These are phyloP conservation scores for Backusella mclennaniae DNA, from an alignment of 192 early-diverging fungal genomes.

Conservation along the genomic window DNA sequence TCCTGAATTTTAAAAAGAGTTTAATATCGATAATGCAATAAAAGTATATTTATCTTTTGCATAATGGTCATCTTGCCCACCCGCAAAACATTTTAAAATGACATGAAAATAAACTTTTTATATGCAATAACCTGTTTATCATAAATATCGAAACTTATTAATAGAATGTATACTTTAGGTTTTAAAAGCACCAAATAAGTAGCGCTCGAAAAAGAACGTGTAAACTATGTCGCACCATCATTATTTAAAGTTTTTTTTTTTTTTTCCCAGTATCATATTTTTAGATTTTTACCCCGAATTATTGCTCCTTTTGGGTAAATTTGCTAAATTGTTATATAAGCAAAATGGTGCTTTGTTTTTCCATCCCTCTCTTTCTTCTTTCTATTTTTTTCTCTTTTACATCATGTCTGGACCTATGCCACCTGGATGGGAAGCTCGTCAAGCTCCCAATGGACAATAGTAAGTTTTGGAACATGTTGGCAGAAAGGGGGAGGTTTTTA, in stretches of 20 bases:
- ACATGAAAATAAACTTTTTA: background rate
- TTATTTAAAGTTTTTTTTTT: background rate
- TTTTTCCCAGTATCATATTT: conserved; percentile 4
- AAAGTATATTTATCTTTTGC: too few relatives aligned
- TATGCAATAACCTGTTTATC: background rate
- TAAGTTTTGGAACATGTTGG: background rate
- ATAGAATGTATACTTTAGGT: background rate
- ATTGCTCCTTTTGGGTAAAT: background rate
- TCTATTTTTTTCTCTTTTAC: background rate
- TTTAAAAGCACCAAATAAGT: conserved; percentile 4
- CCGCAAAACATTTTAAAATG: background rate
- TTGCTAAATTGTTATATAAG: conserved; percentile 1
- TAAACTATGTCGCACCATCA: background rate
- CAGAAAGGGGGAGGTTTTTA: too few relatives aligned
- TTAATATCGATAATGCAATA: too few relatives aligned
- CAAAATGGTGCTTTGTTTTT: background rate
- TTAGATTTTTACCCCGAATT: background rate
- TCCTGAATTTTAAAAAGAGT: background rate
- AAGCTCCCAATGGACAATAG: conserved; percentile 20
- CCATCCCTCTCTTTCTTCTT: background rate
- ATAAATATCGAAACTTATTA: background rate
- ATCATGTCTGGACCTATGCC: conserved; percentile 11
- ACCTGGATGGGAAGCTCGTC: conserved; percentile 28
- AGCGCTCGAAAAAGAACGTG: background rate
- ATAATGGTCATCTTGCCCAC: too few relatives aligned